Conservation (phyloP, 768 basidiomycete species). For the Termitomyces titanicus region DNA sequence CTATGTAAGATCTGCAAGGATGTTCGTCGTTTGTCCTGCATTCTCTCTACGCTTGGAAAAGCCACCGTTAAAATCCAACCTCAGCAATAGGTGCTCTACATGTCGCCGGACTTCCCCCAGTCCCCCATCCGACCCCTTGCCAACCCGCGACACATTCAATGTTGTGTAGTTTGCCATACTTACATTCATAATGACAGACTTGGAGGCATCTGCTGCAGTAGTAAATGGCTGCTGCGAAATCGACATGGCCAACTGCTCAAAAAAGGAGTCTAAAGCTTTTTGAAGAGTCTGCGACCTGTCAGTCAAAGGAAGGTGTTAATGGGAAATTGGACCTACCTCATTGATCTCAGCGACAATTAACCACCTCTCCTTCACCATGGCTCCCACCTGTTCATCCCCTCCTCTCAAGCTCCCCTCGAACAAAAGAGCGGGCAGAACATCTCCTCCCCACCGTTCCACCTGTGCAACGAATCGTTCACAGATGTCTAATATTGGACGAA, state of each 20-base stretch:
- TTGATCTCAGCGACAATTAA: constrained; percentile 71
- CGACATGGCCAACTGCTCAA: constrained; percentile 72
- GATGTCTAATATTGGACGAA: constrained; percentile 73
- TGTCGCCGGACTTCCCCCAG: constrained; percentile 68
- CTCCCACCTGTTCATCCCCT: constrained; percentile 59
- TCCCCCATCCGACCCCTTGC: constrained; percentile 52
- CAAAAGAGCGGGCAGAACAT: constrained; percentile 79
- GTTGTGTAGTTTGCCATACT: constrained; percentile 54
- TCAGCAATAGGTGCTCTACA: constrained; percentile 76
- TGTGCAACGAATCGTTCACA: constrained; percentile 87
- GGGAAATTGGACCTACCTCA: constrained; percentile 46
- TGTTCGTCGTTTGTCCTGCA: constrained; percentile 23
- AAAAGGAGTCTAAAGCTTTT: constrained; percentile 67
- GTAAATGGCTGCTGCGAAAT: constrained; percentile 73
- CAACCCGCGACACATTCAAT: constrained; percentile 47
- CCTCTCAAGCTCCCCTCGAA: constrained; percentile 74
- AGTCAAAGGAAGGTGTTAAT: not conserved
- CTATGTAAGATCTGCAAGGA: constrained; percentile 30
- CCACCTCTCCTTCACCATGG: constrained; percentile 69
- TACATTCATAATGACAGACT: constrained; percentile 59
- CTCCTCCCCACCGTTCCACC: constrained; percentile 90
- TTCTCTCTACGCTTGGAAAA: constrained; percentile 50
- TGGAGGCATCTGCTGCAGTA: constrained; percentile 63
- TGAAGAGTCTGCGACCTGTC: constrained; percentile 53
- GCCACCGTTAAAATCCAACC: constrained; percentile 81